A percentile compares a stretch with the other conserved stretches of the same genome.
These are phyloP conservation scores for Ceratonia siliqua DNA, from an alignment of 306 rosid species.

Conservation along the genomic window DNA sequence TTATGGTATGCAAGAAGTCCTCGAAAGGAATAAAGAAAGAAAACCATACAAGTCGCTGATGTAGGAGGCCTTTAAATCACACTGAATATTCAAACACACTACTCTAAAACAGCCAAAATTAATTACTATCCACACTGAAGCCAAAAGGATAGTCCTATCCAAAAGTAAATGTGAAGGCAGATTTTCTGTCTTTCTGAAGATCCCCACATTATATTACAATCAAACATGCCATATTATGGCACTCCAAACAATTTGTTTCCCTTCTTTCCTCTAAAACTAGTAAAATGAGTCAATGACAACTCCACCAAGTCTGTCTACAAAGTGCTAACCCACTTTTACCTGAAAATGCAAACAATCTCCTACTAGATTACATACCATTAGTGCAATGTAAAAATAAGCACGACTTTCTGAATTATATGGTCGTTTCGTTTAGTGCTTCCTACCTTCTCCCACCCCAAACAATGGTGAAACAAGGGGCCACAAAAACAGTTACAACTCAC, in stretches of 20 bases:
- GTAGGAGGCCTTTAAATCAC: slow-evolving; percentile 21
- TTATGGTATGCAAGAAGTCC: slow-evolving; percentile 1
- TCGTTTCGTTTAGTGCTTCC: not conserved
- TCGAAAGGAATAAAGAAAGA: slow-evolving; percentile 23
- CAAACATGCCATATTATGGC: not conserved
- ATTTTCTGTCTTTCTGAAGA: slow-evolving; percentile 9
- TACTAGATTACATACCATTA: not conserved
- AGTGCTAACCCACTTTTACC: not conserved
- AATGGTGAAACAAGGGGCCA: not conserved
- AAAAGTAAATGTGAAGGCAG: not conserved
- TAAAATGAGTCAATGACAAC: not conserved
- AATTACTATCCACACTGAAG: not conserved
- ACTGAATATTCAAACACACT: slow-evolving; percentile 17
- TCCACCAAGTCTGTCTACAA: not conserved
- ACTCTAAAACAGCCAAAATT: slow-evolving; percentile 22
- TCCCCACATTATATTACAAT: not conserved
- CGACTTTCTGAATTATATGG: not conserved
- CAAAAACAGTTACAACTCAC: not conserved
- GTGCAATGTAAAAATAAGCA: not conserved
- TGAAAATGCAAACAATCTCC: not conserved
- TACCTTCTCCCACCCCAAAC: not conserved
- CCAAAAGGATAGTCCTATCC: not conserved
- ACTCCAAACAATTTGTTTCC: not conserved
- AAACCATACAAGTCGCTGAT: not conserved
- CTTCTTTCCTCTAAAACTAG: not conserved